Base-by-base conservation (phyloP, 2,329 filamentous ascomycete species). In the Emergomyces pasteurianus region DNA sequence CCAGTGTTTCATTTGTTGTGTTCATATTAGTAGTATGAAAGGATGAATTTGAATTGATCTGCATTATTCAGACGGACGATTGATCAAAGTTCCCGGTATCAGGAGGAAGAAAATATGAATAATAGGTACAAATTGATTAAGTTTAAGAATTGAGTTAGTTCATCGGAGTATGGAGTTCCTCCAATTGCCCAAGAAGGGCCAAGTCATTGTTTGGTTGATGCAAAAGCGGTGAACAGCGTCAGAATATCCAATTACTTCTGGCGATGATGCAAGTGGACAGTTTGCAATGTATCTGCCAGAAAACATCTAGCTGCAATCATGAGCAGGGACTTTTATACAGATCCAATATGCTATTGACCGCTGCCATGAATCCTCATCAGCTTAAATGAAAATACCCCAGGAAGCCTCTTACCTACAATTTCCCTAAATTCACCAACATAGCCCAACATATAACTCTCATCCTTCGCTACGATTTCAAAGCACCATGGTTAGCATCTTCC, bases 141-240 rank as follows among this genome's bases (percentile, higher is more conserved):
- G 7, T 18, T 42, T n/a, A n/a, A n/a, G n/a, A n/a, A n/a, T n/a
- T n/a, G n/a, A n/a, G n/a, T n/a, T n/a, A n/a, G n/a, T n/a, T n/a
- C n/a, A n/a, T n/a, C n/a, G n/a, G n/a, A n/a, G n/a, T n/a, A n/a
- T n/a, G n/a, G n/a, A n/a, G n/a, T n/a, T n/a, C n/a, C n/a, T n/a
- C n/a, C n/a, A n/a, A n/a, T n/a, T n/a, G n/a, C n/a, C n/a, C n/a
- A n/a, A n/a, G n/a, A n/a, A n/a, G n/a, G n/a, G n/a, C n/a, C n/a
- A n/a, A n/a, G n/a, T n/a, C n/a, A n/a, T n/a, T n/a, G n/a, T n/a
- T n/a, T n/a, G n/a, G n/a, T 3, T 7, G 31, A 23, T 1, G 34
- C 40, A 60, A 66, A 73, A 71, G 72, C 72, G 72, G 72, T 74
- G 68, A 74, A 68, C 54, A 59, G 60, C 61, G 69, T 71, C 68